These are phyloP conservation scores for Camelina hispida DNA, from an alignment of 345 rosid genomes.

Conservation along the genomic window DNA sequence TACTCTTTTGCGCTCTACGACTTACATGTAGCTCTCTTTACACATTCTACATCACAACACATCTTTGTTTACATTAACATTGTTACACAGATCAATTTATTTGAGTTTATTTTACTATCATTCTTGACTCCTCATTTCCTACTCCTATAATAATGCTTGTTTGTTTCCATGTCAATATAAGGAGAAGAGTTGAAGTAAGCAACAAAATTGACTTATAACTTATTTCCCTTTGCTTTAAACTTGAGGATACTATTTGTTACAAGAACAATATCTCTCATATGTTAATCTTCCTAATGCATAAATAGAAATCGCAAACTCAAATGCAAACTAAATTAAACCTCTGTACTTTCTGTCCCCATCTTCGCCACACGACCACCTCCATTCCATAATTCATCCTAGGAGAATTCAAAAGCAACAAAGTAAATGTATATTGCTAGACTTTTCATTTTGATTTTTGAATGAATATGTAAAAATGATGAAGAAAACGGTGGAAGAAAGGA, in stretches of 20 bases:
- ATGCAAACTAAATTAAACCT: slow-evolving; percentile 1
- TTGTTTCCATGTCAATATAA: slow-evolving; percentile 1
- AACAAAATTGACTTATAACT: slow-evolving; percentile 8
- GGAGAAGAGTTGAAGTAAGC: slow-evolving; percentile 2
- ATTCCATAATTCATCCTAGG: too few species aligned
- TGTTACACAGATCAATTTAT: slow-evolving; percentile 4
- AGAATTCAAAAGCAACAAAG: too few species aligned
- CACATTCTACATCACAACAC: slow-evolving; percentile 8
- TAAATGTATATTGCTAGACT: too few species aligned
- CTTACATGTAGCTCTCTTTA: slow-evolving; percentile 22
- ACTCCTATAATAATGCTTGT: background rate
- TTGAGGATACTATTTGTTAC: slow-evolving; percentile 25
- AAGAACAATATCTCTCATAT: slow-evolving; percentile 13
- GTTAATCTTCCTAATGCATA: slow-evolving; percentile 37
- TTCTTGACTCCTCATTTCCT: background rate
- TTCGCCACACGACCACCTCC: slow-evolving; percentile 9
- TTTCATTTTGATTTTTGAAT: too few species aligned
- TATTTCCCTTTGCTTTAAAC: slow-evolving; percentile 29
- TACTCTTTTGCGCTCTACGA: slow-evolving; percentile 30
- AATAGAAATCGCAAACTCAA: slow-evolving; percentile 31
- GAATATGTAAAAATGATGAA: background rate
- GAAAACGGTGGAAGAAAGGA: background rate
- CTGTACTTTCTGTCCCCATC: slow-evolving; percentile 37
- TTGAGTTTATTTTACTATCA: background rate
- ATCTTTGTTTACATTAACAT: slow-evolving; percentile 29